Percentiles rank a stretch among this genome's conserved stretches.
Evolutionary conservation across 2,329 filamentous ascomycete species (phyloP).

Genomic region (Penicillium sp.): DNA sequence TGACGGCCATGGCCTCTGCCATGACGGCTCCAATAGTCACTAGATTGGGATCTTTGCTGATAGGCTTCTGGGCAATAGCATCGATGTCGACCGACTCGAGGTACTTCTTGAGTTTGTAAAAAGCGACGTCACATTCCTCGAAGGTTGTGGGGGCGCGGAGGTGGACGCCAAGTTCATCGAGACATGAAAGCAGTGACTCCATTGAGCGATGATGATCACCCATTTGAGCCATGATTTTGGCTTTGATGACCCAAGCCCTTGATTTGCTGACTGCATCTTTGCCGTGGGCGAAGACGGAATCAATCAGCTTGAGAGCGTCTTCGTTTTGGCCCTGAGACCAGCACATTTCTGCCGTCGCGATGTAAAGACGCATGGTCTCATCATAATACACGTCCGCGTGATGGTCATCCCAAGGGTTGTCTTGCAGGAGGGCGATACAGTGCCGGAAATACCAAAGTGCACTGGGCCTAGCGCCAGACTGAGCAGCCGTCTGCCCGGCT

Average conservation of each 20-base stretch:
- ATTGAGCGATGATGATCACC: slow-evolving; percentile 72
- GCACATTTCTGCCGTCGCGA: slow-evolving; percentile 78
- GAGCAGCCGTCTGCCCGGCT: slow-evolving; percentile 73
- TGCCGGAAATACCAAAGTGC: slow-evolving; percentile 78
- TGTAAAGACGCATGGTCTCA: slow-evolving; percentile 77
- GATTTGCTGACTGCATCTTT: slow-evolving; percentile 75
- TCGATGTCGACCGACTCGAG: slow-evolving; percentile 59
- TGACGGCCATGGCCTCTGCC: slow-evolving; percentile 57
- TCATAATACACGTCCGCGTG: slow-evolving; percentile 75
- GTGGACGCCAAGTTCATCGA: slow-evolving; percentile 66
- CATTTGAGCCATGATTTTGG: slow-evolving; percentile 71
- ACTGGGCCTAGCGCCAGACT: slow-evolving; percentile 78
- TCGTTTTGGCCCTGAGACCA: slow-evolving; percentile 72
- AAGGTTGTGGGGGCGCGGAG: slow-evolving; percentile 67
- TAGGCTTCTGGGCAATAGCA: slow-evolving; percentile 38
- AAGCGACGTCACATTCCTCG: slow-evolving; percentile 75
- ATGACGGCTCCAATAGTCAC: slow-evolving; percentile 55
- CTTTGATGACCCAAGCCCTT: slow-evolving; percentile 78
- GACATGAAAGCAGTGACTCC: slow-evolving; percentile 66
- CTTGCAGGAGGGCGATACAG: slow-evolving; percentile 75
- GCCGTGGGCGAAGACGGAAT: slow-evolving; percentile 68
- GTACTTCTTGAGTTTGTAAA: slow-evolving; percentile 61
- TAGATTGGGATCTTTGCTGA: slow-evolving; percentile 44
- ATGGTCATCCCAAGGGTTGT: slow-evolving; percentile 71
- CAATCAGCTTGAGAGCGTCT: slow-evolving; percentile 67